Base-by-base conservation (phyloP, 208 protist genomes). In the Leishmania tropica region DNA sequence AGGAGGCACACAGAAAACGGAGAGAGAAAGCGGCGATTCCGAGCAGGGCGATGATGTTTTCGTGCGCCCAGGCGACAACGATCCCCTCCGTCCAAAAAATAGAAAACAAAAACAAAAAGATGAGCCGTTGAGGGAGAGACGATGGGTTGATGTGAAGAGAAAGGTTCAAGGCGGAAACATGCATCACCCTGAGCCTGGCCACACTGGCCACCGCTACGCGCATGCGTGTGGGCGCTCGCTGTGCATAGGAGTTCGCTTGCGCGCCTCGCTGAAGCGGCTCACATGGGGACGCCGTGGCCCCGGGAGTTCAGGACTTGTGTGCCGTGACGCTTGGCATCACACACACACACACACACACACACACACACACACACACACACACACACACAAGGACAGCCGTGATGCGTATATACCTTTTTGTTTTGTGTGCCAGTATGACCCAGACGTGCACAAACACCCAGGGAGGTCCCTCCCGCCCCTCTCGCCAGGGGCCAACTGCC, bases 121-220 rank as follows among this genome's bases (percentile, higher is more conserved):
- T 53, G 51, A 85, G 4, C 19, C 35, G 45, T 24, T 68, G 73
- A 81, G 65, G 75, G 51, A 76, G 58, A 83, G 51, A n/a, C n/a
- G 48, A 42, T 15, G 10, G 13, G 31, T 6, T 24, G 13, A 68
- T 13, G 62, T 68, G 58, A 77, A 51, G 80, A 48, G 53, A 48
- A 81, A 73, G 28, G 28, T 40, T 40, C 62, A 48, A 15, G 58
- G 53, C 28, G 45, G 48, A 65, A 15, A 42, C 35, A 62, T n/a
- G 6, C 19, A 42, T 31, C 45, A 71, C n/a, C 11, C 35, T 13
- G 24, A 45, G 6, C 19, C 13, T 11, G 48, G 28, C 45, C 35
- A 71, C 28, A 80, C 19, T 65, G 56, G 74, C 60, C 21, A 70
- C n/a, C 54, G 19, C 58, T 19, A 54, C 19, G 58, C 28, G 28